phyloP scores from a whole-genome alignment of 2,329 filamentous ascomycete species.

The Aspergillus niger region DNA sequence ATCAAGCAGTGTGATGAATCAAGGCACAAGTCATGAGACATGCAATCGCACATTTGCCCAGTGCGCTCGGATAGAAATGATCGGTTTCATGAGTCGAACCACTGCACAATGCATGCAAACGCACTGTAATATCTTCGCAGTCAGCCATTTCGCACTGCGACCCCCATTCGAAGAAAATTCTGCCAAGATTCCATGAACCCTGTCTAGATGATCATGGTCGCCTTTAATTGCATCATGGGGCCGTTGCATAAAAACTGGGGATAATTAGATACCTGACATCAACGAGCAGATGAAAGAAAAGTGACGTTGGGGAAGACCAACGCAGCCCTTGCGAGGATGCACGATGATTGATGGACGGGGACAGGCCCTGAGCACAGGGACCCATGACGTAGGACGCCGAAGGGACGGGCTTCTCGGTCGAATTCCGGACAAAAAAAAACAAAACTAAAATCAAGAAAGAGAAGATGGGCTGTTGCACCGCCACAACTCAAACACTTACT shows the following conservation, averaged over 20 bases:
- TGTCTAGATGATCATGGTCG: background rate
- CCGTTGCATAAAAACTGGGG: background rate
- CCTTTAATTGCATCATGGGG: constrained; percentile 4
- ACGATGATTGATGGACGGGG: background rate
- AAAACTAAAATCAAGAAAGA: background rate
- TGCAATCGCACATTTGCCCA: background rate
- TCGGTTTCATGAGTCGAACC: background rate
- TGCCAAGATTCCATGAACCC: background rate
- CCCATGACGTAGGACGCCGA: background rate
- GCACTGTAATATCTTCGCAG: background rate
- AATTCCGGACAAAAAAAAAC: background rate
- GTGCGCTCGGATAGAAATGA: background rate
- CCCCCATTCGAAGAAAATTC: background rate
- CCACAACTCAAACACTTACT: background rate
- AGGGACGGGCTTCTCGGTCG: background rate
- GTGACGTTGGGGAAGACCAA: background rate
- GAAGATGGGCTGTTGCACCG: background rate
- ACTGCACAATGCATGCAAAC: background rate
- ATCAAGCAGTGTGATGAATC: background rate
- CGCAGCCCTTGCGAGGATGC: background rate
- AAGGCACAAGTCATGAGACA: background rate
- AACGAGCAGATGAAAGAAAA: background rate
- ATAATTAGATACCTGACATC: background rate
- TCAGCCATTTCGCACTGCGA: background rate
- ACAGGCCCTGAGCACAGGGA: background rate